Evolutionary conservation across 1,284 basidiomycete species (phyloP).

Genomic region (Apiotrichum akiyoshidainum): DNA sequence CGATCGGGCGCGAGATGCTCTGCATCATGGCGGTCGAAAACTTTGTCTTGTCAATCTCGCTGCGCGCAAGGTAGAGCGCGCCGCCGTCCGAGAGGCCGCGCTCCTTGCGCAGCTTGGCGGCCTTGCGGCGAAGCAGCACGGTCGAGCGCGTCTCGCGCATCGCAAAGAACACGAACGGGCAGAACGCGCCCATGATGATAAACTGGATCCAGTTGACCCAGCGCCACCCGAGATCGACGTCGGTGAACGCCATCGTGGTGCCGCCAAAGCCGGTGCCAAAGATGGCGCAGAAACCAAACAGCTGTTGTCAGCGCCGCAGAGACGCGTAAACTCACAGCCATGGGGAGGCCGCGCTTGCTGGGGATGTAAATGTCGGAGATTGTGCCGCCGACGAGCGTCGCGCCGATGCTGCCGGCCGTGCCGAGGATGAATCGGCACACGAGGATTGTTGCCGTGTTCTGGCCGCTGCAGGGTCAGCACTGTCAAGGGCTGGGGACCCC

Average conservation of each 20-base stretch:
- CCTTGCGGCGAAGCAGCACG: constrained; percentile 43
- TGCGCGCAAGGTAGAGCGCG: constrained; percentile 44
- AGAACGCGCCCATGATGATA: constrained; percentile 44
- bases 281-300: constrained; percentile 60
- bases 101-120: constrained; percentile 36
- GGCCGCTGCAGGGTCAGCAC: constrained; percentile 52
- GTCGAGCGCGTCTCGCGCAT: constrained; percentile 48
- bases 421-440: constrained; percentile 64
- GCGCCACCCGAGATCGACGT: constrained; percentile 64
- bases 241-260: constrained; percentile 63
- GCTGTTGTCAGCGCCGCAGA: constrained; percentile 1
- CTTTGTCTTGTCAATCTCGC: constrained; percentile 45
- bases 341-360: constrained; percentile 17
- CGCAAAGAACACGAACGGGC: constrained; percentile 36
- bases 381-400: constrained; percentile 75
- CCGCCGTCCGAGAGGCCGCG: constrained; percentile 38
- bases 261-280: constrained; percentile 64
- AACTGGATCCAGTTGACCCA: constrained; percentile 79
- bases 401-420: constrained; percentile 60
- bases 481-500: not conserved
- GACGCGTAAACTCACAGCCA: constrained; percentile 37
- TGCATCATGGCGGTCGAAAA: constrained; percentile 37
- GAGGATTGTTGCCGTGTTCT: constrained; percentile 67
- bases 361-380: constrained; percentile 63
- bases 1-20: constrained; percentile 36